phyloP scores from a whole-genome alignment of 495 filamentous ascomycete species.

The Penicillium roqueforti region DNA sequence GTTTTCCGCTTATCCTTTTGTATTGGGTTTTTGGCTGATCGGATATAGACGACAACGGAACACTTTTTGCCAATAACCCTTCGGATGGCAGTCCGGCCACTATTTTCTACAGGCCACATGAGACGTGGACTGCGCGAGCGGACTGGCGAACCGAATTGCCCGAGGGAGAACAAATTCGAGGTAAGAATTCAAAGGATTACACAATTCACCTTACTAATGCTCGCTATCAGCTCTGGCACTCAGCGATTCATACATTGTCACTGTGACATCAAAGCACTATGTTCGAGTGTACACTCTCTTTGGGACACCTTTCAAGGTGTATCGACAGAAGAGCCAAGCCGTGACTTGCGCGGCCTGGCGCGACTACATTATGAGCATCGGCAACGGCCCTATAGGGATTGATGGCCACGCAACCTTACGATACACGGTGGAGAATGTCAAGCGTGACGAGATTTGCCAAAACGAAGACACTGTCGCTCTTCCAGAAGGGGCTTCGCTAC shows the following conservation, averaged over 20 bases:
- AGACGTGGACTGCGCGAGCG: conserved; percentile 85
- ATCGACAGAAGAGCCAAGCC: conserved; percentile 86
- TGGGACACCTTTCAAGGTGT: conserved; percentile 81
- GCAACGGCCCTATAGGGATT: conserved; percentile 78
- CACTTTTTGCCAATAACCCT: conserved; percentile 80
- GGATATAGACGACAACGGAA: conserved; percentile 66
- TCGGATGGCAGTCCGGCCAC: conserved; percentile 64
- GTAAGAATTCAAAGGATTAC: conserved; percentile 23
- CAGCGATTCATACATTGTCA: conserved; percentile 84
- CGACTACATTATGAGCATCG: conserved; percentile 90
- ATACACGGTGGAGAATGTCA: conserved; percentile 91
- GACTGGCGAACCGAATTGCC: conserved; percentile 90
- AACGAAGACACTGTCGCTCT: conserved; percentile 88
- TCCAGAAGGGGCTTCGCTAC: conserved; percentile 62
- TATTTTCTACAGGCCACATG: conserved; percentile 95
- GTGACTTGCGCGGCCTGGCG: conserved; percentile 90
- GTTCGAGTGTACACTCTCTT: conserved; percentile 90
- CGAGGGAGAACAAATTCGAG: conserved; percentile 68
- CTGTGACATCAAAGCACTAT: conserved; percentile 78
- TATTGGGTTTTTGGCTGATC: conserved; percentile 23
- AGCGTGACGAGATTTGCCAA: conserved; percentile 87
- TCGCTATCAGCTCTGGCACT: conserved; percentile 68
- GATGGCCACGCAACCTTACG: conserved; percentile 69
- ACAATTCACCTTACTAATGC: conserved; percentile 1
- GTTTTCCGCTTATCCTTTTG: conserved; percentile 13